Conservation (phyloP, 495 filamentous ascomycete species). For the Lentithecium fluviatile region DNA sequence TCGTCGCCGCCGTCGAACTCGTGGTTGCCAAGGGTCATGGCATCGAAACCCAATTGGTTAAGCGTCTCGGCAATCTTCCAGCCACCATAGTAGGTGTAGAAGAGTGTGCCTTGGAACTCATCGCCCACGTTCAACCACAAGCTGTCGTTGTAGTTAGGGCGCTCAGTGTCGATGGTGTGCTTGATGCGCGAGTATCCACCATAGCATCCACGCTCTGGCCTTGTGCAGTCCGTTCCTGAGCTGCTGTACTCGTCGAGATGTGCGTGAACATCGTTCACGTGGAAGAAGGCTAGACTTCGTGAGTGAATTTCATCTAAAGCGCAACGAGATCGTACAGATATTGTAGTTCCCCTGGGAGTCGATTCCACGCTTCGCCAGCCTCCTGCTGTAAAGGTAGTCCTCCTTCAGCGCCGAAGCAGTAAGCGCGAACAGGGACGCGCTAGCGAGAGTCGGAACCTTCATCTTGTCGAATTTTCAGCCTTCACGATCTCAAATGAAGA, state of each 20-base stretch:
- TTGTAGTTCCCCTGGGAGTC: slow-evolving; percentile 55
- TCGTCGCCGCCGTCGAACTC: slow-evolving; percentile 58
- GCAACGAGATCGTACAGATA: slow-evolving; percentile 39
- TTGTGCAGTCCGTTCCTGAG: slow-evolving; percentile 55
- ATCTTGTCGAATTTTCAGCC: slow-evolving; percentile 2
- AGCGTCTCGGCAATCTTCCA: slow-evolving; percentile 62
- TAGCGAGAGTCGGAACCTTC: slow-evolving; percentile 4
- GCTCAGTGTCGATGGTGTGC: slow-evolving; percentile 50
- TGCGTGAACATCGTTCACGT: slow-evolving; percentile 61
- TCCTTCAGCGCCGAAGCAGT: slow-evolving; percentile 8
- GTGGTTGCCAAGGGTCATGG: slow-evolving; percentile 62
- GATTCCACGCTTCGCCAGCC: slow-evolving; percentile 51
- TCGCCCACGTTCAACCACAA: slow-evolving; percentile 58
- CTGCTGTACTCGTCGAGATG: slow-evolving; percentile 55
- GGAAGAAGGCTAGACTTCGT: slow-evolving; percentile 50
- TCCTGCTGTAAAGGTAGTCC: slow-evolving; percentile 17
- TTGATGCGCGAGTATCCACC: slow-evolving; percentile 61
- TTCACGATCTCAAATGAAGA: too few species aligned
- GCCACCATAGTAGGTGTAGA: slow-evolving; percentile 58
- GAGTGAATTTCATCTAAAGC: not conserved
- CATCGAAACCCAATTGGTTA: slow-evolving; percentile 58
- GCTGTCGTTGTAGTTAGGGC: slow-evolving; percentile 53
- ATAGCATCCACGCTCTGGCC: slow-evolving; percentile 52
- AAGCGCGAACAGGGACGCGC: slow-evolving; percentile 6
- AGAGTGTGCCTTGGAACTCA: slow-evolving; percentile 61